Evolutionary conservation across 73 alveolate genomes (phyloP), one percentile per base, ranked within the genome.

Genomic region (Uronychia binucleata): DNA sequence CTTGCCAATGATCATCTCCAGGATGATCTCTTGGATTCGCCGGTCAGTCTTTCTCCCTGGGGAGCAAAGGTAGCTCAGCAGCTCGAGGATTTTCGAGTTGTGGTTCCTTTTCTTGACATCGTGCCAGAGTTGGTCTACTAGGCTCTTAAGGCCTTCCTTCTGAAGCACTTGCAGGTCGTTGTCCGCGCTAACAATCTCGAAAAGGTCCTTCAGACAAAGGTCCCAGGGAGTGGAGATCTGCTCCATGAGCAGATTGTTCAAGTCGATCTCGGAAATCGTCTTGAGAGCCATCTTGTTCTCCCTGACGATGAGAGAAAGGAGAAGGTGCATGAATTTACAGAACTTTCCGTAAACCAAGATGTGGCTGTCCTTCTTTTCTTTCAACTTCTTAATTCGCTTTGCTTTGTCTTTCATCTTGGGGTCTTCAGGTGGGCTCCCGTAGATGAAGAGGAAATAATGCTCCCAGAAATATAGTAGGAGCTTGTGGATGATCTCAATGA

Each of bases 41-140:
- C 81, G 25, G 58, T 75, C 81, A 5, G 81, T 75, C 27, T 75
- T 75, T 30, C 30, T 75, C 26, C 81, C 81, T 75, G 81, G 81
- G 5, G 81, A 28, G 32, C 81, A 75, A 25, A 75, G 57, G 30
- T 75, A 75, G 5, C 58, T 32, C 27, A 75, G 32, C 58, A 75
- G 58, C 30, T 75, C 81, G 8, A 75, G 8, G 5, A 75, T 75
- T 58, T 75, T 75, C 1, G 25, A 75, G 27, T 28, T 8, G 58
- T 75, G 32, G 27, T 75, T 75, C 28, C 81, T 32, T 75, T 30
- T 25, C 58, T 75, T 75, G 81, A 75, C 32, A 5, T 32, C 81
- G 5, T 75, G 1, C 28, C 59, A 28, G n/a, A 75, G 58, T 30
- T 28, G 27, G 28, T 30, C 32, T 1, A 75, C 81, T 28, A 75